Evolutionary conservation across 495 filamentous ascomycete genomes (phyloP), one percentile per base, ranked within the genome.

Genomic region (Aspergillus cristatus): DNA sequence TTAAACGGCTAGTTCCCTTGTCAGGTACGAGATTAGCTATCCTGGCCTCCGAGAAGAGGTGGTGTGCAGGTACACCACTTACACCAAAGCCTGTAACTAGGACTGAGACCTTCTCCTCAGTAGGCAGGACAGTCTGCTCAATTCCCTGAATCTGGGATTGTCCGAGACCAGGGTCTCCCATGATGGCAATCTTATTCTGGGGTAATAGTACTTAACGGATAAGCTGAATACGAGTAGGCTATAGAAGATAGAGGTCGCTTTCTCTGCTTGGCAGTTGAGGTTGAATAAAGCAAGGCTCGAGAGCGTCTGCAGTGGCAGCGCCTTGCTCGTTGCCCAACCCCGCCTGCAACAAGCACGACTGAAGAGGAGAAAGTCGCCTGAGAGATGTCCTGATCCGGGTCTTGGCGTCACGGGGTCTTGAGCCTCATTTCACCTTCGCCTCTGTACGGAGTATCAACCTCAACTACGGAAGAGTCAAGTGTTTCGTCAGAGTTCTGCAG

Each of bases 1-100:
- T 75, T 75, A 58, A 86, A 87, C 20, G 82, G 77, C 81, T 85
- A 52, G 25, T 43, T 13, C 30, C 20, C 4, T 28, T 28, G 24
- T 45, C 18, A 34, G 17, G 26, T 37, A 34, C n/a, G n/a, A 22
- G 41, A 4, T 24, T 24, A 24, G 20, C 8, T 4, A 8, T 24
- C 43, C 35, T 34, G 25, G 39, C 41, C 35, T 42, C 43, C 20
- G 35, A 28, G 33, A 5, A 25, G 34, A 29, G 40, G 18, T 32
- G 20, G 32, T 20, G 33, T 26, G 36, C 42, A 28, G 34, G 20
- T 8, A 25, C 44, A 43, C 43, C 38, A 64, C 78, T 55, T 67
- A 86, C 82, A 28, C 71, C 77, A 46, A 85, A 87, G 20, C 82
- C 82, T 12, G 82, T 86, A 40, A 87, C 70, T 30, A 85, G 55